Percentiles rank a stretch among this genome's conserved stretches.
These are phyloP conservation scores for Lactarius deliciosus DNA, from an alignment of 768 basidiomycete genomes.

Conservation along the genomic window DNA sequence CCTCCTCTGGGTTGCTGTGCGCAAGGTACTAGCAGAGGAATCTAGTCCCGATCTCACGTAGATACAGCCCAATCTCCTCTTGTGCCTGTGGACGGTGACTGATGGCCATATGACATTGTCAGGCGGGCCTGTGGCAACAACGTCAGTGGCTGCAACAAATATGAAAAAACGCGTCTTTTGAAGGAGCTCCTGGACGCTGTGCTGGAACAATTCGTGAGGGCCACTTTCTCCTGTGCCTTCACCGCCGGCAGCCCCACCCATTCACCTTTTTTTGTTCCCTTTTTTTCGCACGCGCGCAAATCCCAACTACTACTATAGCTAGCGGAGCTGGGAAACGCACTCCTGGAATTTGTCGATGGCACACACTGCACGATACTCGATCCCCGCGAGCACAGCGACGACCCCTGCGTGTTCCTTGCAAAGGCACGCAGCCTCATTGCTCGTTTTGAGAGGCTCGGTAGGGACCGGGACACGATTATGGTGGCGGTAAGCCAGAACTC, in stretches of 20 bases:
- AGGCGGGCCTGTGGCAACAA: slow-evolving; percentile 22
- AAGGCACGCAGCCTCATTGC: slow-evolving; percentile 44
- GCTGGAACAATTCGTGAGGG: slow-evolving; percentile 24
- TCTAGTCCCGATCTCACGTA: slow-evolving; percentile 6
- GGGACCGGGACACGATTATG: slow-evolving; percentile 43
- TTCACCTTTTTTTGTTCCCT: not conserved
- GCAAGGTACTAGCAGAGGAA: slow-evolving; percentile 27
- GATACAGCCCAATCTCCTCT: not conserved
- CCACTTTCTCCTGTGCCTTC: not conserved
- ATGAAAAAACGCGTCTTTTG: slow-evolving; percentile 19
- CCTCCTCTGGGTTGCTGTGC: slow-evolving; percentile 29
- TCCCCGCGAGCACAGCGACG: slow-evolving; percentile 41
- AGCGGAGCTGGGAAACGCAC: slow-evolving; percentile 47
- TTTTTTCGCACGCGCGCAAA: not conserved
- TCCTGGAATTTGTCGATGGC: slow-evolving; percentile 47
- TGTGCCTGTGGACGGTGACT: slow-evolving; percentile 18
- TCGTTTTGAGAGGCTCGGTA: slow-evolving; percentile 43
- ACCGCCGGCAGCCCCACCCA: not conserved
- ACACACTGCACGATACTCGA: slow-evolving; percentile 52
- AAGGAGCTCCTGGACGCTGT: slow-evolving; percentile 22
- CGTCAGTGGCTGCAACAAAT: slow-evolving; percentile 2
- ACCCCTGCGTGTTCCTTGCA: slow-evolving; percentile 42
- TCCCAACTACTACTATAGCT: slow-evolving; percentile 38
- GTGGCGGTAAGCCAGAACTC: slow-evolving; percentile 46
- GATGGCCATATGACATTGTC: slow-evolving; percentile 23